These are phyloP conservation scores for Lasiosphaeria ovina DNA, from an alignment of 495 filamentous ascomycete species.

Conservation along the genomic window DNA sequence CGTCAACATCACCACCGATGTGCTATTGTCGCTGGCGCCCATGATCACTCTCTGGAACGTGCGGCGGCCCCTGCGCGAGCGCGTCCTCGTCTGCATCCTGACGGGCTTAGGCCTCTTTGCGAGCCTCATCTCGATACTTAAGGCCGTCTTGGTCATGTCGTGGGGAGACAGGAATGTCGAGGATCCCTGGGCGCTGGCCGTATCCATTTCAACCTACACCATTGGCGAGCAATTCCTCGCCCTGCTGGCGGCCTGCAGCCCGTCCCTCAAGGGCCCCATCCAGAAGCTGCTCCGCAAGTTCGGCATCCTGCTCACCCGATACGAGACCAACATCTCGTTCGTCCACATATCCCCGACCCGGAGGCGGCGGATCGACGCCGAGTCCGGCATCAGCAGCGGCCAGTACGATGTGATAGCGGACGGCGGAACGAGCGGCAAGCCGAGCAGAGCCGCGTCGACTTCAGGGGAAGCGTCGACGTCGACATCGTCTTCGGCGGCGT, in stretches of 20 bases:
- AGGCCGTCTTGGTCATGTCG: conserved; percentile 13
- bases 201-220: conserved; percentile 21
- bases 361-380: background rate
- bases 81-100: conserved; percentile 24
- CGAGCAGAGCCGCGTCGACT: no score
- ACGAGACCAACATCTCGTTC: conserved; percentile 15
- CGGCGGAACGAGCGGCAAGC: no score
- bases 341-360: conserved; percentile 6
- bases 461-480: no score
- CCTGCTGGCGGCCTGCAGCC: conserved; percentile 22
- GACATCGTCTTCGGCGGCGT: no score
- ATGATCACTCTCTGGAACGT: conserved; percentile 21
- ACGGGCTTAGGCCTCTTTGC: conserved; percentile 24
- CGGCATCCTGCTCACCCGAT: conserved; percentile 14
- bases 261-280: conserved; percentile 23
- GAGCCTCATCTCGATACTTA: conserved; percentile 16
- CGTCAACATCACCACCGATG: conserved; percentile 23
- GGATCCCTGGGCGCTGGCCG: conserved; percentile 16
- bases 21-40: conserved; percentile 18
- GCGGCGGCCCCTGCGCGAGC: conserved; percentile 20
- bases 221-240: conserved; percentile 22
- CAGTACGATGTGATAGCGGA: background rate
- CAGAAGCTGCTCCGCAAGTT: conserved; percentile 14
- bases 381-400: background rate
- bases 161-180: conserved; percentile 2